Evolutionary conservation across 2,329 filamentous ascomycete species (phyloP), one percentile per base, ranked within the genome.

Genomic region (Mycogone perniciosa): DNA sequence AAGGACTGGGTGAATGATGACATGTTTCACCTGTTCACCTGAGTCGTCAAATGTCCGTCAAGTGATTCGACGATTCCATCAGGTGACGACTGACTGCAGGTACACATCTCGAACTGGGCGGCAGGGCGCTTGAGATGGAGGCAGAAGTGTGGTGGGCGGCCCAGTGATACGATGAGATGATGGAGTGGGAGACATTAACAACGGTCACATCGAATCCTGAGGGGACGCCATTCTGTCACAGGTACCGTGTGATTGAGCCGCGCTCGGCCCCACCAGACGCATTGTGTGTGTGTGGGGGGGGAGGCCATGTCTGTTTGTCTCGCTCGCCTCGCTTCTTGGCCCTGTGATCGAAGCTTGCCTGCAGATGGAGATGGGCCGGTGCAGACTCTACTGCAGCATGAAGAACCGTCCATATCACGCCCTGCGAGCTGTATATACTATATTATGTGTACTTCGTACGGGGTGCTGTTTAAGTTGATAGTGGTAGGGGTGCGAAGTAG

Each of bases 31-130:
- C 48, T 30, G 37, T 20, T 35, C 48, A 50, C 47, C 34, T 39
- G 46, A 7, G 31, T 11, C 20, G n/a, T n/a, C 5, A 31, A 11
- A 7, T 27, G 34, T 13, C 35, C 10, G 48, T 51, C 48, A 51
- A 51, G 48, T 51, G 48, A 46, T 51, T 51, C 31, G 48, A 42
- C 26, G 2, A 20, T 34, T 13, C 35, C 41, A 33, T 50, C 48
- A 50, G 35, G 48, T 44, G 47, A 44, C 47, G 31, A 33, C 48
- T 44, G 47, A 44, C 47, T 39, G 39, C 48, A 40, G 35, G 29
- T 30, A 33, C 35, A 40, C 31, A 35, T 33, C 29, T 41, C 20
- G 11, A 44, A 30, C 34, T 31, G 46, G 43, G 33, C 38, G 13
- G 45, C 30, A 7, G 26, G 29, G 47, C 27, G 33, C 40, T 44